Evolutionary conservation across 2,329 filamentous ascomycete genomes (phyloP).

Genomic region (Neopestalotiopsis clavispora): DNA sequence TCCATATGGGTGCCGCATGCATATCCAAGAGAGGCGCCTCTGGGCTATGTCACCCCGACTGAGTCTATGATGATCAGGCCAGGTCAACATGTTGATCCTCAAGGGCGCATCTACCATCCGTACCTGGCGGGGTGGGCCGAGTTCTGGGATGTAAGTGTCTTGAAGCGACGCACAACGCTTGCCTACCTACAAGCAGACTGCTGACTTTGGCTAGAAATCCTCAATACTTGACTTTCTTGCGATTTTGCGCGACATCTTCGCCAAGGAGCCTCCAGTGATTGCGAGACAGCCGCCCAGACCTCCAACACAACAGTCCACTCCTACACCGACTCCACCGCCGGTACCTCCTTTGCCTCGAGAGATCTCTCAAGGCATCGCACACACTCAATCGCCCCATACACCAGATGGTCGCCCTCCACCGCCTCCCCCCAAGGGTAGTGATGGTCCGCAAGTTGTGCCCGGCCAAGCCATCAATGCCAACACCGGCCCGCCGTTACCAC

Average conservation of each 20-base stretch:
- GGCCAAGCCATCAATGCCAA: constrained; percentile 37
- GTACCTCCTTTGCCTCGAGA: constrained; percentile 76
- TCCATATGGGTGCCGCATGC: constrained; percentile 91
- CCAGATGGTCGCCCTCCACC: constrained; percentile 47
- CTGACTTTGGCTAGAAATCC: constrained; percentile 66
- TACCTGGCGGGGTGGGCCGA: constrained; percentile 90
- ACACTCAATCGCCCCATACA: constrained; percentile 37
- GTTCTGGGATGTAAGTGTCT: constrained; percentile 81
- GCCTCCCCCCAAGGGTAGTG: constrained; percentile 58
- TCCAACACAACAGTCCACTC: constrained; percentile 35
- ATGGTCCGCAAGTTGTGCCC: constrained; percentile 35
- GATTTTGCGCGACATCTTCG: constrained; percentile 85
- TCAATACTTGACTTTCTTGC: constrained; percentile 82
- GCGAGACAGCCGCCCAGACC: constrained; percentile 65
- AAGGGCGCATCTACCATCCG: constrained; percentile 93
- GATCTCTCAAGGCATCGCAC: constrained; percentile 49
- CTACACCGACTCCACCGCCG: constrained; percentile 65
- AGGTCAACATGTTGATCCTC: constrained; percentile 92
- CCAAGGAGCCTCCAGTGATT: constrained; percentile 91
- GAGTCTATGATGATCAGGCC: constrained; percentile 88
- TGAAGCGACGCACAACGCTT: background rate
- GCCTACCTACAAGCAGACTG: background rate
- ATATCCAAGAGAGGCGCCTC: constrained; percentile 84
- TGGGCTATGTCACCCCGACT: constrained; percentile 87
- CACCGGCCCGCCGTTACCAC: constrained; percentile 37